Base-by-base conservation (phyloP, 2,329 filamentous ascomycete genomes). In the Sporothrix luriei region DNA sequence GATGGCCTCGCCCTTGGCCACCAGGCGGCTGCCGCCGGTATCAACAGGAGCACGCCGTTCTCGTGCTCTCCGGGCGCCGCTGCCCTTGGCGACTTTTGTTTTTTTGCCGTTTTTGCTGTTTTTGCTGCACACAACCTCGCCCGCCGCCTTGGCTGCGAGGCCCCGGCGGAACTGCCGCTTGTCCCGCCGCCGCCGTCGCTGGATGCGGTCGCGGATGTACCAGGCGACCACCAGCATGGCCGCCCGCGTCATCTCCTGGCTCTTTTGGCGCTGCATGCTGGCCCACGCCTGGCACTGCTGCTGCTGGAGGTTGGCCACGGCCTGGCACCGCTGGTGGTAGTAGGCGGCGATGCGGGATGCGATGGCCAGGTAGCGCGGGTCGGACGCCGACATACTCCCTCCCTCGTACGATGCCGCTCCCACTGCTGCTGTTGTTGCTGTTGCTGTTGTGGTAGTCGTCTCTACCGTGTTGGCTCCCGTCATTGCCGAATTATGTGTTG, bases 221-320 rank as follows among this genome's bases (percentile, higher is more conserved):
- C 82, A 84, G 14, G 82, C 82, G 43, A 84, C 81, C 4, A 84
- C 80, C 26, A 84, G 75, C 80, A 83, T 83, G 70, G 82, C 81
- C 0, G 82, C 82, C 72, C 82, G 81, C 77, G 80, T 82, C 78
- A 82, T 82, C 71, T 83, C 82, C 75, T 83, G 82, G 72, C 80
- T 82, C 74, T 82, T 80, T 73, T 82, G 80, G 54, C 81, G 79
- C 74, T 84, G 81, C 74, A 80, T 77, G 72, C 76, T 79, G 69
- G 82, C 82, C 82, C 82, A 84, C 7, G 80, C 80, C 76, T 83
- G 81, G 73, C 82, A 83, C 57, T 80, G 77, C 76, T 83, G 82
- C 72, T 83, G 82, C 75, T 84, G 82, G 71, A 78, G 81, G 74
- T 80, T 80, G 73, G 81, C 78, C 29, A 83, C 78, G 68, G 82